A percentile compares a stretch with the other conserved stretches of the same genome.
phyloP scores from a whole-genome alignment of 176 grass and related monocot species.

The Musa beccarii region DNA sequence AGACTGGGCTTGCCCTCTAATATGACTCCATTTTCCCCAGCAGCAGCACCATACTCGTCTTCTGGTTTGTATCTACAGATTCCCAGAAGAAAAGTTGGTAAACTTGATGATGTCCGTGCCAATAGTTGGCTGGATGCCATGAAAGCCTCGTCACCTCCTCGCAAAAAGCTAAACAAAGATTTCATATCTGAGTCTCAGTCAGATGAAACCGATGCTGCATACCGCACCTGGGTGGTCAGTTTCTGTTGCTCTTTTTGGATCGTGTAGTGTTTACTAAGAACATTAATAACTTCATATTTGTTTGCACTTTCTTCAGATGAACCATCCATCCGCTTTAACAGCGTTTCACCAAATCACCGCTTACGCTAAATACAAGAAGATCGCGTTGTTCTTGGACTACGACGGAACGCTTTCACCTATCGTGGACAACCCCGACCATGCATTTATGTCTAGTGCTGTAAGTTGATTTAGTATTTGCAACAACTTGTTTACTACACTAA shows the following conservation, averaged over 20 bases:
- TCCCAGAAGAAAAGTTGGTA: slow-evolving; percentile 31
- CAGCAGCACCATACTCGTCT: slow-evolving; percentile 30
- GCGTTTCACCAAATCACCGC: slow-evolving; percentile 33
- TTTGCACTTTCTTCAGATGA: slow-evolving; percentile 35
- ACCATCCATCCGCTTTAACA: slow-evolving; percentile 41
- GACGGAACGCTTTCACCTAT: slow-evolving; percentile 50
- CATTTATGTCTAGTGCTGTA: slow-evolving; percentile 41
- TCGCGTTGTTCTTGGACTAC: slow-evolving; percentile 41
- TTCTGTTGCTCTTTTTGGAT: slow-evolving; percentile 11
- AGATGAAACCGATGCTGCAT: slow-evolving; percentile 16
- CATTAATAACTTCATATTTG: background rate
- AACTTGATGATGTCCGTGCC: slow-evolving; percentile 47
- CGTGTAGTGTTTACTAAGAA: background rate
- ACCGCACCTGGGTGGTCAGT: slow-evolving; percentile 36
- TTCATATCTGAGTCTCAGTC: background rate
- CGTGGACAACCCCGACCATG: slow-evolving; percentile 42
- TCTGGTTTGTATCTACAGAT: slow-evolving; percentile 28
- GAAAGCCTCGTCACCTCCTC: slow-evolving; percentile 38
- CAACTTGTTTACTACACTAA: background rate
- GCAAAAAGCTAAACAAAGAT: slow-evolving; percentile 18
- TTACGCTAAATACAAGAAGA: slow-evolving; percentile 28
- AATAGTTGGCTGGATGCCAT: slow-evolving; percentile 31
- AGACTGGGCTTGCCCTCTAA: slow-evolving; percentile 43
- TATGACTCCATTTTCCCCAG: slow-evolving; percentile 51
- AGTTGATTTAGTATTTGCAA: background rate